A percentile compares a stretch with the other conserved stretches of the same genome.
Evolutionary conservation across 2,329 filamentous ascomycete genomes (phyloP).

Genomic region (Aschersonia sp.): DNA sequence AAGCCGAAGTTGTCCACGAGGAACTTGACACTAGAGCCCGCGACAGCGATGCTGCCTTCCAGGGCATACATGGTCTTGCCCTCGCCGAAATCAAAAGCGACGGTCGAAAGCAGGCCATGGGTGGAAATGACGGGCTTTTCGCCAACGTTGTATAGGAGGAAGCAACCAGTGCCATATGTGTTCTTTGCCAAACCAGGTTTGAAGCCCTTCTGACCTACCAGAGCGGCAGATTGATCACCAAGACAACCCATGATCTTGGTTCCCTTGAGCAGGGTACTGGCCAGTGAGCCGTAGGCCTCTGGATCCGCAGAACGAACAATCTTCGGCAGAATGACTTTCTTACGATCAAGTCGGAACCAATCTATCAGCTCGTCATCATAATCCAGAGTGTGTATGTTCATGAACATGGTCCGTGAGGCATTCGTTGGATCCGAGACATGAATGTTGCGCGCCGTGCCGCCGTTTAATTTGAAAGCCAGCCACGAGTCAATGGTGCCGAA

Average conservation of each 20-base stretch:
- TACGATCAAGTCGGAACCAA: constrained; percentile 59
- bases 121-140: constrained; percentile 64
- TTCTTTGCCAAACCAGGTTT: constrained; percentile 66
- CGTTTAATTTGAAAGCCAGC: constrained; percentile 69
- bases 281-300: constrained; percentile 52
- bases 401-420: constrained; percentile 78
- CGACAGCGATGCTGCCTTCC: constrained; percentile 65
- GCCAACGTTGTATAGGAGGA: constrained; percentile 72
- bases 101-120: constrained; percentile 62
- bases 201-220: constrained; percentile 71
- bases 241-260: constrained; percentile 62
- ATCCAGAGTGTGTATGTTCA: constrained; percentile 62
- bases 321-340: constrained; percentile 58
- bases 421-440: constrained; percentile 71
- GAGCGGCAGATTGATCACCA: constrained; percentile 67
- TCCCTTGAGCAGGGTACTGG: constrained; percentile 47
- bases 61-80: constrained; percentile 57
- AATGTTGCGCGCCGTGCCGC: constrained; percentile 47
- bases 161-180: constrained; percentile 76
- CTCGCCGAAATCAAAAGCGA: constrained; percentile 62
- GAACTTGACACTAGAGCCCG: constrained; percentile 63
- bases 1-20: constrained; percentile 42
- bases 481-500: constrained; percentile 75
- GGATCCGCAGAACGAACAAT: constrained; percentile 62
- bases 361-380: constrained; percentile 61